A percentile compares a stretch with the other conserved stretches of the same genome.
Conservation (phyloP, 805 yeast species). For the Sungouiozyma intestinalis region DNA sequence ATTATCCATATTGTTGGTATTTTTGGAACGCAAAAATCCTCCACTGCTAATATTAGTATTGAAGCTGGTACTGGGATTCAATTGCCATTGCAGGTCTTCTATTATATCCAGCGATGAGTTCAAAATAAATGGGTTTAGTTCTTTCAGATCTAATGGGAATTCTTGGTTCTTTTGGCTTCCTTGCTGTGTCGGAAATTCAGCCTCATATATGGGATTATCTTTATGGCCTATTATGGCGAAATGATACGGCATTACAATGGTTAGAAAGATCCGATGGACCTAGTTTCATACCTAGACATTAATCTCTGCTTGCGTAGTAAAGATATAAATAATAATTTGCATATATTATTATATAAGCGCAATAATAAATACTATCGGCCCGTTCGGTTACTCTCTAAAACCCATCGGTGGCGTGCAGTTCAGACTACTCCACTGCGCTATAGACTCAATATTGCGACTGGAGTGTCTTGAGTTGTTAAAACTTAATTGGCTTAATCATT, state of each 20-base stretch:
- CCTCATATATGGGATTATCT: constrained; percentile 79
- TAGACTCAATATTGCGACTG: no score
- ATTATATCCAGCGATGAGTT: constrained; percentile 87
- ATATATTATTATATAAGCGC: not conserved
- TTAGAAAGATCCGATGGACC: not conserved
- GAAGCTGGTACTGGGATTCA: not conserved
- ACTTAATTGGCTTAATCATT: no score
- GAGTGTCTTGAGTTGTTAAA: not conserved
- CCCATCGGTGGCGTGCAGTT: no score
- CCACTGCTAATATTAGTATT: constrained; percentile 1
- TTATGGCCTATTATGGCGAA: constrained; percentile 79
- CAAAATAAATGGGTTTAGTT: constrained; percentile 76
- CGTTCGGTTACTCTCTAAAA: no score
- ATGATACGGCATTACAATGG: constrained; percentile 60
- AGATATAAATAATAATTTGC: no score
- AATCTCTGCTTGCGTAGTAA: no score
- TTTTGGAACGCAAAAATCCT: constrained; percentile 23
- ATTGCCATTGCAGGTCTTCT: constrained; percentile 81
- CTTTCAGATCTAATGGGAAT: constrained; percentile 61
- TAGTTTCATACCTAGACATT: no score
- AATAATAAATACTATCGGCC: no score
- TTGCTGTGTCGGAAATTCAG: constrained; percentile 66
- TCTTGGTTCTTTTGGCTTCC: constrained; percentile 42
- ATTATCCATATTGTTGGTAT: constrained; percentile 16
- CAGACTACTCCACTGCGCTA: no score